These are phyloP conservation scores for Hirsutella minnesotensis DNA, from an alignment of 2,329 filamentous ascomycete species.

Conservation along the genomic window DNA sequence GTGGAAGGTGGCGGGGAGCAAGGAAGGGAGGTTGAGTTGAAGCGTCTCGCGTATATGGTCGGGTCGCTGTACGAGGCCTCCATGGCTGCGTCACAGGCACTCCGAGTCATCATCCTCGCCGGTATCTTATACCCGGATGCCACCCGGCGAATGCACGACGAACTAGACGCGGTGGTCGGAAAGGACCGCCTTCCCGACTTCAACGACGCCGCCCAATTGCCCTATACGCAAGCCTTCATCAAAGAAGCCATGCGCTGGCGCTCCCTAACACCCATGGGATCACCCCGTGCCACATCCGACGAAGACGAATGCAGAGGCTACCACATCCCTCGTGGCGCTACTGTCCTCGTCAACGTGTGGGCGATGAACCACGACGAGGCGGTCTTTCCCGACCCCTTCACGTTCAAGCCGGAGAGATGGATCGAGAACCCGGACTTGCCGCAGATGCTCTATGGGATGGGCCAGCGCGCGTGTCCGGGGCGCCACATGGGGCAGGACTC, in stretches of 20 bases:
- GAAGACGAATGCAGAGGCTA: constrained; percentile 27
- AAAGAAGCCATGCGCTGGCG: constrained; percentile 36
- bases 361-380: not conserved
- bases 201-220: constrained; percentile 26
- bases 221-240: constrained; percentile 31
- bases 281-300: constrained; percentile 23
- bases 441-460: not conserved
- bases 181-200: constrained; percentile 24
- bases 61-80: too few relatives aligned
- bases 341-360: constrained; percentile 29
- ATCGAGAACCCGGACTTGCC: not conserved
- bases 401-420: not conserved
- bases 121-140: too few relatives aligned
- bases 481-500: not conserved
- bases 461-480: not conserved
- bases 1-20: too few relatives aligned
- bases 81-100: too few relatives aligned
- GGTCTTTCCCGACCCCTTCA: not conserved
- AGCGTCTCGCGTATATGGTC: too few relatives aligned
- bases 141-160: not conserved
- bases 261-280: constrained; percentile 23
- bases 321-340: constrained; percentile 29
- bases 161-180: not conserved
- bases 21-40: too few relatives aligned
- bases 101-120: too few relatives aligned